Evolutionary conservation across 331 rosid species (phyloP).

Genomic region (Phaseolus coccineus): DNA sequence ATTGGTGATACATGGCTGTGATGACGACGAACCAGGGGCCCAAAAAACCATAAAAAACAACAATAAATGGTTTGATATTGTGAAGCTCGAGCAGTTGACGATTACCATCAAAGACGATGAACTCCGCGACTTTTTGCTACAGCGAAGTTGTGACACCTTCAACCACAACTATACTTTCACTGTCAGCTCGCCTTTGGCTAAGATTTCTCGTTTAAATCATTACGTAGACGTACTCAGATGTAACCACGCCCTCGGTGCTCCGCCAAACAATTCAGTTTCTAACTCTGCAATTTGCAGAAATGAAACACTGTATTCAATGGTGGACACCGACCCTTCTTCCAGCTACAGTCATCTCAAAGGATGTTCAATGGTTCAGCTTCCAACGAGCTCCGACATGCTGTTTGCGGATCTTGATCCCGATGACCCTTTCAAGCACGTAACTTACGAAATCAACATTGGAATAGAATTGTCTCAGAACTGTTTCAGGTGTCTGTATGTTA

Average conservation of each 20-base stretch:
- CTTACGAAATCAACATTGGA: neutral
- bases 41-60: neutral
- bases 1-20: slow-evolving; percentile 13
- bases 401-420: neutral
- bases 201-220: neutral
- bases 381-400: neutral
- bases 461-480: neutral
- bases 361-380: neutral
- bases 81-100: neutral
- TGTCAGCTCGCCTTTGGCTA: neutral
- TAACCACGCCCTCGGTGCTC: neutral
- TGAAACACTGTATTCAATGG: neutral
- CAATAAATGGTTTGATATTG: neutral
- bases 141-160: neutral
- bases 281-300: neutral
- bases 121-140: neutral
- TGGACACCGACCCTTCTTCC: neutral
- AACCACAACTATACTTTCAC: neutral
- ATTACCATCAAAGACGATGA: neutral
- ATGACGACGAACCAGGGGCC: slow-evolving; percentile 11
- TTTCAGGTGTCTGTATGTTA: neutral
- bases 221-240: neutral
- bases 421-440: neutral
- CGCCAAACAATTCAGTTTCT: neutral
- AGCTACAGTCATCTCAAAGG: neutral